phyloP scores from a whole-genome alignment of 805 yeast species.

The Pichia deserticola region DNA sequence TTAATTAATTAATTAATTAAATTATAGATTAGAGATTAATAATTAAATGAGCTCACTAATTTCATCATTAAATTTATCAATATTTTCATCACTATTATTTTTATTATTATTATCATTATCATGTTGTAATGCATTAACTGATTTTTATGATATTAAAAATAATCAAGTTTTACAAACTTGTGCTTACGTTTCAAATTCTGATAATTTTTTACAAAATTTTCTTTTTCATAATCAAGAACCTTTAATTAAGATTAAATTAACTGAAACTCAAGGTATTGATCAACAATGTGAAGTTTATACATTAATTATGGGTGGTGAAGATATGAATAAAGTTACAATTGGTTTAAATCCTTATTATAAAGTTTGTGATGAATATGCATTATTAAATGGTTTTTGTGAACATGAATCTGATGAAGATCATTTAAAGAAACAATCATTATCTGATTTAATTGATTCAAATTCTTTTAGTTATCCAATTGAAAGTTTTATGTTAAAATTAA shows the following conservation, averaged over 20 bases:
- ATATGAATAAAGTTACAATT: slow-evolving; percentile 19
- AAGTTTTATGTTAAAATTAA: slow-evolving; percentile 10
- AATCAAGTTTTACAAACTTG: slow-evolving; percentile 24
- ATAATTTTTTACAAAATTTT: slow-evolving; percentile 3
- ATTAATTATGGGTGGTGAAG: slow-evolving; percentile 19
- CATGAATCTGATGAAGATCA: slow-evolving; percentile 13
- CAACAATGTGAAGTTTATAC: slow-evolving; percentile 14
- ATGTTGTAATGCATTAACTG: slow-evolving; percentile 15
- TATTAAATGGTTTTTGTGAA: slow-evolving; percentile 17
- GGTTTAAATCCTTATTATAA: slow-evolving; percentile 20
- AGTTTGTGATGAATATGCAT: slow-evolving; percentile 27
- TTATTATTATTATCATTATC: neutral
- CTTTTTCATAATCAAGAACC: slow-evolving; percentile 1
- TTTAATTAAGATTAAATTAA: slow-evolving; percentile 15
- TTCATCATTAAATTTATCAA: too few species aligned
- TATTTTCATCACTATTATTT: neutral
- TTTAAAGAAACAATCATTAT: slow-evolving; percentile 10
- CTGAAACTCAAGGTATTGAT: neutral
- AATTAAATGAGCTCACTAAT: too few species aligned
- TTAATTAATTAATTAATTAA: too few species aligned
- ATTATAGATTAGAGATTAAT: too few species aligned
- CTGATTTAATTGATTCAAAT: slow-evolving; percentile 15
- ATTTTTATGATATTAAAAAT: slow-evolving; percentile 16
- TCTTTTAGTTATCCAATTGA: slow-evolving; percentile 14
- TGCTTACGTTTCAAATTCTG: slow-evolving; percentile 24